phyloP scores from a whole-genome alignment of 2,329 filamentous ascomycete species.

The Diplodia intermedia region DNA sequence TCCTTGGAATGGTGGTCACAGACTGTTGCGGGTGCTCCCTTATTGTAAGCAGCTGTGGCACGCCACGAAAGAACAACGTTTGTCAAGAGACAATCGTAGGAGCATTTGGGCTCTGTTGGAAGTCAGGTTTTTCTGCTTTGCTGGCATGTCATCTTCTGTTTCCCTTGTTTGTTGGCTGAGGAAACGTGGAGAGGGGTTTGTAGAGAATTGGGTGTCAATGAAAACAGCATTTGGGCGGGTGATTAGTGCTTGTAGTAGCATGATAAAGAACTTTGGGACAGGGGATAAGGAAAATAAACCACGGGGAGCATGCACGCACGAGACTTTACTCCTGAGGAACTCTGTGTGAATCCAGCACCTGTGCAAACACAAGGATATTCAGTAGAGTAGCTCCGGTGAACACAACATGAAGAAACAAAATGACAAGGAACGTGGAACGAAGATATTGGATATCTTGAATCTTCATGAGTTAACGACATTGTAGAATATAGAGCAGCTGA shows the following conservation, averaged over 20 bases:
- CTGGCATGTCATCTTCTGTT: background rate
- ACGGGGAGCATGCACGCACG: background rate
- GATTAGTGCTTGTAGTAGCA: background rate
- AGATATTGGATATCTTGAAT: conserved; percentile 4
- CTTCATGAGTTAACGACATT: conserved; percentile 9
- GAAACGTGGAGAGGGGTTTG: background rate
- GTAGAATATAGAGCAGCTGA: background rate
- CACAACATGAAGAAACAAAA: background rate
- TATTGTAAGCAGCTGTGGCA: background rate
- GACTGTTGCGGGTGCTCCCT: background rate
- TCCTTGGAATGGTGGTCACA: background rate
- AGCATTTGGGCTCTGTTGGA: background rate
- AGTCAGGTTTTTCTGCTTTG: background rate
- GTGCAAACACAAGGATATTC: background rate
- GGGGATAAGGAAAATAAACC: background rate
- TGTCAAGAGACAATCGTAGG: background rate
- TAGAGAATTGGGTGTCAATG: background rate
- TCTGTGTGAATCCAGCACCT: background rate
- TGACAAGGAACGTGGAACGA: background rate
- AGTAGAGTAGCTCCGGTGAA: background rate
- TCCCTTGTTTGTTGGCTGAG: background rate
- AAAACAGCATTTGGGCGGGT: background rate
- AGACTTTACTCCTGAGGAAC: background rate
- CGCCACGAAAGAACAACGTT: background rate
- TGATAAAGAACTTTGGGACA: background rate